A percentile compares a stretch with the other conserved stretches of the same genome.
Conservation (phyloP, 805 yeast genomes). For the Metschnikowia corniflorae region DNA sequence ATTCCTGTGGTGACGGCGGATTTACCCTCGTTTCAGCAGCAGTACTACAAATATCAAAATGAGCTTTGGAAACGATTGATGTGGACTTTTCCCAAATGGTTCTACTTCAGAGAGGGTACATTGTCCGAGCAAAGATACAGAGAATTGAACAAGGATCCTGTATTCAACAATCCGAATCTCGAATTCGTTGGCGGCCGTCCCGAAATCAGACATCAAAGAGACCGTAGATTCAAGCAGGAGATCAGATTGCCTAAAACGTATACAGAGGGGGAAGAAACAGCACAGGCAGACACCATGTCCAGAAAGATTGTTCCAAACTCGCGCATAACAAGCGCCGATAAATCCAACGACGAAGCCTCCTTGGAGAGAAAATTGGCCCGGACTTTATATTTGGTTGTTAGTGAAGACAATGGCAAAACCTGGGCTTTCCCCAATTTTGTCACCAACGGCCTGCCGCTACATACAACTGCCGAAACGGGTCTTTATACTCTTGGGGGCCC, state of each 20-base stretch:
- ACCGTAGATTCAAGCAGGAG: constrained; percentile 77
- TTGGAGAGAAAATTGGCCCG: constrained; percentile 77
- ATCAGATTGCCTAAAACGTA: constrained; percentile 70
- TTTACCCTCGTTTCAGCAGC: constrained; percentile 63
- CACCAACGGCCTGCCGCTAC: constrained; percentile 50
- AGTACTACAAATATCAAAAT: constrained; percentile 77
- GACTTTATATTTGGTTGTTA: constrained; percentile 72
- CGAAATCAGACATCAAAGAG: constrained; percentile 83
- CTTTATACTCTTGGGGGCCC: constrained; percentile 70
- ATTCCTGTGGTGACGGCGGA: constrained; percentile 83
- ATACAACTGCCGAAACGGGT: constrained; percentile 71
- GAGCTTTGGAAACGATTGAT: constrained; percentile 85
- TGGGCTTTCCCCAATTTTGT: constrained; percentile 84
- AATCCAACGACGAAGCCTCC: constrained; percentile 53
- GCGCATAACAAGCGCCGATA: constrained; percentile 76
- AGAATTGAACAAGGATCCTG: constrained; percentile 73
- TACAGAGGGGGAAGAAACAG: constrained; percentile 24
- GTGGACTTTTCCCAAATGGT: constrained; percentile 97
- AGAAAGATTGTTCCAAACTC: constrained; percentile 68
- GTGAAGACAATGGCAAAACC: constrained; percentile 30
- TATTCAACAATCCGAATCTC: constrained; percentile 66
- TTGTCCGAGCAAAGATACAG: constrained; percentile 78
- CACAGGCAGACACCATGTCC: constrained; percentile 48
- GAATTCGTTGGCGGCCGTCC: constrained; percentile 84
- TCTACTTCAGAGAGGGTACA: constrained; percentile 86